phyloP scores from a whole-genome alignment of 108 stramenopile genomes.

The Parmales sp. region DNA sequence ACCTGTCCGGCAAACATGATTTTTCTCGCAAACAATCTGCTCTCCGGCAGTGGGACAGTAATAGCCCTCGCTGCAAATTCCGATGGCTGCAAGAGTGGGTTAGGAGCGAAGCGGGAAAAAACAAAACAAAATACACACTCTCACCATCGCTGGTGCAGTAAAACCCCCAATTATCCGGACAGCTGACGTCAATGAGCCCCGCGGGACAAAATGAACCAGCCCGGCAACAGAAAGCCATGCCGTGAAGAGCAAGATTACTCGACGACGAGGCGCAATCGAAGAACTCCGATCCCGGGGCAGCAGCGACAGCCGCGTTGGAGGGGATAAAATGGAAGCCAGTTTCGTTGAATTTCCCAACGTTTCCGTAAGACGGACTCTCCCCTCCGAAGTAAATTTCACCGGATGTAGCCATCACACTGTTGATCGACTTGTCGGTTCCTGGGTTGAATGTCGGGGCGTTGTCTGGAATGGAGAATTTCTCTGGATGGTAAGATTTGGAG shows the following conservation, averaged over 20 bases:
- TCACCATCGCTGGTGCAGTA: background rate
- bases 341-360: background rate
- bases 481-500: background rate
- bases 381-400: background rate
- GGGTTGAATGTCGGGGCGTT: background rate
- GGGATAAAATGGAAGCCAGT: no score
- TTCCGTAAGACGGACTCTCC: background rate
- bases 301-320: background rate
- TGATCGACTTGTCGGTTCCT: background rate
- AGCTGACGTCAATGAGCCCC: background rate
- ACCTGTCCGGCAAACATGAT: constrained; percentile 12
- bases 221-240: constrained; percentile 2
- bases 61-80: constrained; percentile 15
- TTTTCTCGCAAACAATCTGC: background rate
- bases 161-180: constrained; percentile 1
- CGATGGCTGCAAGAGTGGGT: no score
- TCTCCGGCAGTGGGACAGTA: constrained; percentile 18
- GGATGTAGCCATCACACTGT: background rate
- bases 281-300: background rate
- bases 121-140: background rate
- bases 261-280: constrained; percentile 7
- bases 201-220: background rate
- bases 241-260: background rate
- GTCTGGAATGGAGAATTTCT: background rate
- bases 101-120: no score